These are phyloP conservation scores for Iris macrosiphon DNA, from an alignment of 106 monocot species.

Conservation along the genomic window DNA sequence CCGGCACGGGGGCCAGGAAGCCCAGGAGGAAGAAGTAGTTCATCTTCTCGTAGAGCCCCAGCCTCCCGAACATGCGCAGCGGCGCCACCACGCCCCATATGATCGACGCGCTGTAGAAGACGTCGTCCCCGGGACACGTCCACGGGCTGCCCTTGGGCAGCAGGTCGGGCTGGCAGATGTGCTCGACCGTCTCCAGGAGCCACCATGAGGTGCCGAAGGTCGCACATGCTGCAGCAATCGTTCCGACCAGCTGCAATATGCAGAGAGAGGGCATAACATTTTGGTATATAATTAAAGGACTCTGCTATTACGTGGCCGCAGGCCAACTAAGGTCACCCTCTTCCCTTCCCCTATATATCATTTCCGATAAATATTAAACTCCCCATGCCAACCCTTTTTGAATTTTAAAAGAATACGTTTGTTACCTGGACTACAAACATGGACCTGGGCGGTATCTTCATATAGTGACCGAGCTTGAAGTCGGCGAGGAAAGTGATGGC, in stretches of 20 bases:
- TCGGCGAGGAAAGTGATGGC: conserved; percentile 28
- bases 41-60: conserved; percentile 18
- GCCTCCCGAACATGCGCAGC: conserved; percentile 13
- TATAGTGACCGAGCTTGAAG: conserved; percentile 61
- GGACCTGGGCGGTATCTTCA: conserved; percentile 58
- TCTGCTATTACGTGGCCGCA: too few species aligned
- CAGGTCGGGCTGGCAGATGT: conserved; percentile 13
- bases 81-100: conserved; percentile 34
- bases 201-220: conserved; percentile 31
- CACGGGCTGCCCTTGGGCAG: conserved; percentile 37
- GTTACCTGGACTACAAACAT: conserved; percentile 47
- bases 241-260: conserved; percentile 24
- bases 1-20: conserved; percentile 13
- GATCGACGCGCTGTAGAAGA: conserved; percentile 18
- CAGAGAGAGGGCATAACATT: too few species aligned
- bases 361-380: too few species aligned
- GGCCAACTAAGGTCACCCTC: too few species aligned
- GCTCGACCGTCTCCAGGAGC: conserved; percentile 13
- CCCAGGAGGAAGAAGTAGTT: conserved; percentile 35
- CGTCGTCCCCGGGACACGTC: conserved; percentile 28
- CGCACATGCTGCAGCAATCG: conserved; percentile 6
- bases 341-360: too few species aligned
- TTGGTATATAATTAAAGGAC: too few species aligned
- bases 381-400: too few species aligned
- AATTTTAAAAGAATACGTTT: too few species aligned